Evolutionary conservation across 2,329 filamentous ascomycete genomes (phyloP), one percentile per base, ranked within the genome.

Genomic region (Arthrobotrys sphaeroides): DNA sequence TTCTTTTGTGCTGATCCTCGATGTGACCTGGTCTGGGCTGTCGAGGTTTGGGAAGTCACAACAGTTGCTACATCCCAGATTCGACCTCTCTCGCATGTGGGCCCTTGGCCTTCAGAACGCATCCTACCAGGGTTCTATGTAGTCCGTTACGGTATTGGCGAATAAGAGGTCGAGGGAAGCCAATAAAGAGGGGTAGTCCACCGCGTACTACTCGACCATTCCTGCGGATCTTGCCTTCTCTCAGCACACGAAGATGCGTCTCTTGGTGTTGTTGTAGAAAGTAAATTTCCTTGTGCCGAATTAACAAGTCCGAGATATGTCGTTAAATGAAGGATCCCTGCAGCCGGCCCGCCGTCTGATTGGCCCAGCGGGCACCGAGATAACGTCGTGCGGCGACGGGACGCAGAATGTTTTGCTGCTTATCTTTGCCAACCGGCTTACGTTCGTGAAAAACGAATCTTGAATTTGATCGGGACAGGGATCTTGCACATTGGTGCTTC

Each of bases 401-500:
- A 74, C 62, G 70, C 70, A 62, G 20, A 47, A 70, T 70, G 66
- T 62, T 72, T 24, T 59, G 38, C 62, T 67, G 51, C 69, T 68
- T 74, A 74, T 74, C 70, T 74, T 74, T 74, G 70, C 70, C 55
- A 74, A 74, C 62, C 70, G 45, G 57, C 59, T 72, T 72, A 72
- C 67, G 67, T 65, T 57, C 24, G 16, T 61, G 49, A 73, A 65
- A 67, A 74, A 20, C 43, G 55, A 67, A 68, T 67, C 62, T 55
- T 51, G 55, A 64, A 55, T 45, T n/a, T 59, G 33, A 49, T 73
- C 53, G 18, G n/a, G 38, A 49, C 55, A 74, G 20, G 70, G 70
- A 49, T 74, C 18, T 43, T 57, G 45, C 47, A 33, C 36, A 42
- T 55, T 68, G n/a, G 51, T 13, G 33, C 12, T 47, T 53, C 62